Evolutionary conservation across 371 early-diverging fungal species (phyloP).

Genomic region (Saksenaea oblongispora): DNA sequence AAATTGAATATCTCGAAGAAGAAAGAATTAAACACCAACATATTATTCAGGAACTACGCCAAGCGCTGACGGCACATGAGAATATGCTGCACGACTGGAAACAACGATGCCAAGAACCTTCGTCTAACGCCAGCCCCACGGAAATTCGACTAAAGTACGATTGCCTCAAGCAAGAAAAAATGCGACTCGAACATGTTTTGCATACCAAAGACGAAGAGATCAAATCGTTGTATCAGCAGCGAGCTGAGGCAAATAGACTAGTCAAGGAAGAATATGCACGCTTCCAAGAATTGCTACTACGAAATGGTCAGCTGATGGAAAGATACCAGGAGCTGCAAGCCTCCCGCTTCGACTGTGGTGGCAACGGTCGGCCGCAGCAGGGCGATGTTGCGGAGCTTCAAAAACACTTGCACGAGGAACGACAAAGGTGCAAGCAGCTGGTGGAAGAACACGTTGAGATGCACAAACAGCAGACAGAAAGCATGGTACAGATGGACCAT

Average conservation of each 20-base stretch:
- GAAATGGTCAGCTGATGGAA: neutral
- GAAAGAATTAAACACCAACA: neutral
- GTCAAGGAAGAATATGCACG: neutral
- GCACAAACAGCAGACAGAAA: conserved; percentile 29
- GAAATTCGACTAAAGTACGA: neutral
- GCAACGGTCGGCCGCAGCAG: conserved; percentile 20
- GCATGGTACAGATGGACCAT: conserved; percentile 25
- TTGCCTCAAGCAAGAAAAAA: neutral
- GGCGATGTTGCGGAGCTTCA: conserved; percentile 20
- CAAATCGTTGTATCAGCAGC: neutral
- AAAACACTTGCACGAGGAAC: conserved; percentile 23
- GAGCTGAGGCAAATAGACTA: neutral
- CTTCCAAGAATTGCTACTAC: neutral
- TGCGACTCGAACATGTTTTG: neutral
- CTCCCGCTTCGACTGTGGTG: neutral
- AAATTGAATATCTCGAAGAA: neutral
- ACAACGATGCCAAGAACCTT: neutral
- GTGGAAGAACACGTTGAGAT: conserved; percentile 30
- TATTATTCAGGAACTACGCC: neutral
- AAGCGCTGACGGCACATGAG: neutral
- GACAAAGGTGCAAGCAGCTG: conserved; percentile 28
- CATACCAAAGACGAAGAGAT: neutral
- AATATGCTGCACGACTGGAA: neutral
- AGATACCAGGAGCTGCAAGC: conserved; percentile 16
- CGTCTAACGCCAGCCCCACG: neutral